These are phyloP conservation scores for Scleroderma bovista DNA, from an alignment of 768 basidiomycete genomes.

Conservation along the genomic window DNA sequence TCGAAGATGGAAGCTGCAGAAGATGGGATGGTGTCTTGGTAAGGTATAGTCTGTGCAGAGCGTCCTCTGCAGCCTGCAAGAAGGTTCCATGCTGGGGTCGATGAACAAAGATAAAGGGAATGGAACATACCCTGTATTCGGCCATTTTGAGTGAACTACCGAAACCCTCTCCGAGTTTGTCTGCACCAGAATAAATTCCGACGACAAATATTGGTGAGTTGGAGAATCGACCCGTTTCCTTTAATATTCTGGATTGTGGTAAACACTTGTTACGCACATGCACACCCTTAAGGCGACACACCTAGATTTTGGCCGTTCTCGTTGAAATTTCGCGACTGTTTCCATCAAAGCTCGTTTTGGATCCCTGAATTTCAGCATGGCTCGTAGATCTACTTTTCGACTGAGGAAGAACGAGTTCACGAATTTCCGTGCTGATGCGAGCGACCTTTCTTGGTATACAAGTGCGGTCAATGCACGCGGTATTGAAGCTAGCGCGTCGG, in stretches of 20 bases:
- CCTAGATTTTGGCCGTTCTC: conserved; percentile 68
- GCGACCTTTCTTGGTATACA: conserved; percentile 82
- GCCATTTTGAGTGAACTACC: conserved; percentile 93
- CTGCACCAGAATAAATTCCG: conserved; percentile 82
- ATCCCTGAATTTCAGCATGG: conserved; percentile 76
- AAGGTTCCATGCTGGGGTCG: not conserved
- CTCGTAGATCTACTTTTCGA: conserved; percentile 74
- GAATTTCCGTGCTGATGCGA: conserved; percentile 82
- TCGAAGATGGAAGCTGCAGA: conserved; percentile 59
- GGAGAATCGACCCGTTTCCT: conserved; percentile 88
- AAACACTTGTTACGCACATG: not conserved
- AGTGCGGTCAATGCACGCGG: conserved; percentile 84
- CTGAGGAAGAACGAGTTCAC: conserved; percentile 85
- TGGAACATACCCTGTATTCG: conserved; percentile 69
- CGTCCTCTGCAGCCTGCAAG: conserved; percentile 76
- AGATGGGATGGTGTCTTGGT: conserved; percentile 61
- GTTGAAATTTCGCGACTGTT: conserved; percentile 63
- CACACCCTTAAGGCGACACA: conserved; percentile 17
- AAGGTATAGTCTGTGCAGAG: conserved; percentile 74
- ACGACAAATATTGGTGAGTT: conserved; percentile 90
- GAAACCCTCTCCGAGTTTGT: conserved; percentile 90
- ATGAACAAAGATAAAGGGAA: not conserved
- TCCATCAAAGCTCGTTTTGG: conserved; percentile 73
- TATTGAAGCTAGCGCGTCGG: conserved; percentile 86
- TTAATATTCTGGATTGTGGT: conserved; percentile 56